Percentiles rank a stretch among this genome's conserved stretches.
Conservation (phyloP, 441 rosid genomes). For the Arabidopsis lyrata region DNA sequence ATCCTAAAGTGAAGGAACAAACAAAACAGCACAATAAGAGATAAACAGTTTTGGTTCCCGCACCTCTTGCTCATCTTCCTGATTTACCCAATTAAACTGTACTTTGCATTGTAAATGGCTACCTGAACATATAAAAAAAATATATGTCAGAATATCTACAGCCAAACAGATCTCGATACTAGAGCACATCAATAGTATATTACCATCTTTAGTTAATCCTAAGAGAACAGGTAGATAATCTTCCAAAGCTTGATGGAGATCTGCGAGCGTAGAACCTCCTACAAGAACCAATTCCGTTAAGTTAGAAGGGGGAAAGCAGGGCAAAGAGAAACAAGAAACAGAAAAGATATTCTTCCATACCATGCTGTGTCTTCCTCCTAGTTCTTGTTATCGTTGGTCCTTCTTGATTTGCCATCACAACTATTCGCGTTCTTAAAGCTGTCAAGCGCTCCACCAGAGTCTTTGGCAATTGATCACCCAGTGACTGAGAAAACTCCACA, state of each 20-base stretch:
- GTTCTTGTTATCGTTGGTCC: conserved; percentile 93
- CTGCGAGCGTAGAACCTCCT: conserved; percentile 96
- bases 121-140: conserved; percentile 49
- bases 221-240: conserved; percentile 95
- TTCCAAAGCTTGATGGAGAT: conserved; percentile 96
- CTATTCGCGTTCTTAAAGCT: conserved; percentile 89
- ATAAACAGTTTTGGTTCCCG: conserved; percentile 34
- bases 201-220: conserved; percentile 93
- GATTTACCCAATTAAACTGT: conserved; percentile 91
- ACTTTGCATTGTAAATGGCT: conserved; percentile 77
- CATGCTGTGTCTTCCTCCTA: conserved; percentile 95
- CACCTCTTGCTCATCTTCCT: conserved; percentile 95
- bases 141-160: conserved; percentile 10
- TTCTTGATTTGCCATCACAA: conserved; percentile 98
- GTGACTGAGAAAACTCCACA: conserved; percentile 76
- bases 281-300: conserved; percentile 38
- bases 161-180: conserved; percentile 30
- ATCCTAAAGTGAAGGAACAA: background rate
- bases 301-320: conserved; percentile 14
- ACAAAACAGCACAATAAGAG: conserved; percentile 15
- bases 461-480: conserved; percentile 76
- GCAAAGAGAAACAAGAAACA: conserved; percentile 19
- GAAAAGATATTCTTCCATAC: conserved; percentile 51
- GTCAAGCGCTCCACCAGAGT: conserved; percentile 78
- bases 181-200: conserved; percentile 21